A percentile compares a stretch with the other conserved stretches of the same genome.
These are phyloP conservation scores for Mimosa bimucronata DNA, from an alignment of 306 rosid genomes.

Conservation along the genomic window DNA sequence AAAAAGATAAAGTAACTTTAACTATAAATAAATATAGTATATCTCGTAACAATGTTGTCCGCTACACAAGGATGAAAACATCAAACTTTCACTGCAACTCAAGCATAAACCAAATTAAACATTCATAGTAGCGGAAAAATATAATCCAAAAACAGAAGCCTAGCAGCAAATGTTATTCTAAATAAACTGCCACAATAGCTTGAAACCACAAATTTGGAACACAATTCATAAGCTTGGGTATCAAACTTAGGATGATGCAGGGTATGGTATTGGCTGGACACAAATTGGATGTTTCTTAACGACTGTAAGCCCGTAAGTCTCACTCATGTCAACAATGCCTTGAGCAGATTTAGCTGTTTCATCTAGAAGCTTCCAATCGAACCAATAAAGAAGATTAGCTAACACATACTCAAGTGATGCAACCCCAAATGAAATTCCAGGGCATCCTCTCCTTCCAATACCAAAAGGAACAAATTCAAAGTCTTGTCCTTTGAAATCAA, in stretches of 20 bases:
- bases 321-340: background rate
- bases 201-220: background rate
- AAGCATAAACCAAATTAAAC: background rate
- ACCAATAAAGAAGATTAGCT: conserved; percentile 32
- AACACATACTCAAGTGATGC: background rate
- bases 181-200: background rate
- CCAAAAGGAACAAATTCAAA: background rate
- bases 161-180: no score
- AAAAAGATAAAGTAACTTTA: background rate
- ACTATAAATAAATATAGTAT: background rate
- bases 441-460: background rate
- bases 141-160: background rate
- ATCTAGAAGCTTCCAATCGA: conserved; percentile 19
- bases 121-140: no score
- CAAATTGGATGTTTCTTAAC: conserved; percentile 36
- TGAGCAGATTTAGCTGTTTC: background rate
- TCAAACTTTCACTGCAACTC: no score
- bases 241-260: background rate
- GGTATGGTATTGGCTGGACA: background rate
- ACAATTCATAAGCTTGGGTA: background rate
- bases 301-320: conserved; percentile 3
- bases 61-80: no score
- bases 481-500: conserved; percentile 1
- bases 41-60: no score
- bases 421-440: conserved; percentile 9